Percentiles rank a stretch among this genome's conserved stretches.
These are phyloP conservation scores for Phlebiopsis gigantea DNA, from an alignment of 768 basidiomycete species.

Conservation along the genomic window DNA sequence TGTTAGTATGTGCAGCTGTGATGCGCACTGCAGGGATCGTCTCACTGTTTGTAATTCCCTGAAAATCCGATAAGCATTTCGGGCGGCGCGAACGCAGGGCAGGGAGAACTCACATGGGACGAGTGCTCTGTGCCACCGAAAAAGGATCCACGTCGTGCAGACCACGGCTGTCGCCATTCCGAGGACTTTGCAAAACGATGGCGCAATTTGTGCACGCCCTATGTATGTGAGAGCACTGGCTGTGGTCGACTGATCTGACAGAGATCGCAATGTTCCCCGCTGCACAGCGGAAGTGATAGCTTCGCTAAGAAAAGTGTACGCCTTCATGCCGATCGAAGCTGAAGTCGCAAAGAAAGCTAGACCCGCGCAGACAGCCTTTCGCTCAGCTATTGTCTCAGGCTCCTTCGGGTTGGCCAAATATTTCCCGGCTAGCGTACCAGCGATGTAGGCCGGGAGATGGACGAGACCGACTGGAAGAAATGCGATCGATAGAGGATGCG, in stretches of 20 bases:
- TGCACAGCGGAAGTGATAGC: neutral
- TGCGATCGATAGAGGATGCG: conserved; percentile 73
- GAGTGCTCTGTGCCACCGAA: conserved; percentile 42
- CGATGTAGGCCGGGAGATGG: conserved; percentile 79
- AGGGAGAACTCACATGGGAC: conserved; percentile 28
- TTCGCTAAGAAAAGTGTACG: neutral
- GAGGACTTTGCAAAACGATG: conserved; percentile 7
- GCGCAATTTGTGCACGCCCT: neutral
- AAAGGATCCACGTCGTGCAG: conserved; percentile 29
- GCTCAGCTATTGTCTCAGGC: conserved; percentile 93
- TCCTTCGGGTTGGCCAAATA: conserved; percentile 60
- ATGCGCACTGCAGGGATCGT: neutral
- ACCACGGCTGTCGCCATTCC: conserved; percentile 16
- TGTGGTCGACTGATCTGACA: neutral
- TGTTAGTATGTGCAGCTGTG: neutral
- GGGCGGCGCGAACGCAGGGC: neutral
- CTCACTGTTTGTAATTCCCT: conserved; percentile 27
- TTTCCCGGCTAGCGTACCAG: conserved; percentile 65
- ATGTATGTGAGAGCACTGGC: neutral
- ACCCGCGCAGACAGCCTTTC: conserved; percentile 80
- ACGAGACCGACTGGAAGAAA: conserved; percentile 81
- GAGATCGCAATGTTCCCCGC: neutral
- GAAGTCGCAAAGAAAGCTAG: conserved; percentile 15
- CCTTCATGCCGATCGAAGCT: conserved; percentile 4
- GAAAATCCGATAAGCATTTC: neutral